Conservation (phyloP, 2,329 filamentous ascomycete genomes). For the Fusarium sororula region DNA sequence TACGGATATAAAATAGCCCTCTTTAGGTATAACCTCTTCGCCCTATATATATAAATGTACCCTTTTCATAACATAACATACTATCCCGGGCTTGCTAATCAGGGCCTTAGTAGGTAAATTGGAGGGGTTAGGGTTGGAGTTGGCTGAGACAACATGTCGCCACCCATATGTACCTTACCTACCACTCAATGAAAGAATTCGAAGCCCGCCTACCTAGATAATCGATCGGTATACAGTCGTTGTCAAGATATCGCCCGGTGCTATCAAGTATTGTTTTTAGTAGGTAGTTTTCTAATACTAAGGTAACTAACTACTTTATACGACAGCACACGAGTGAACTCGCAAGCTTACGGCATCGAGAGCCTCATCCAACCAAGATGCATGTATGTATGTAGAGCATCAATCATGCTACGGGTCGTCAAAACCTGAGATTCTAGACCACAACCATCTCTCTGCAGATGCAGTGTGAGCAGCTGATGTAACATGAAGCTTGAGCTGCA, state of each 20-base stretch:
- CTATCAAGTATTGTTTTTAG: background rate
- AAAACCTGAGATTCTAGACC: background rate
- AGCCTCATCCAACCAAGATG: background rate
- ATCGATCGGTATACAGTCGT: background rate
- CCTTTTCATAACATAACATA: no score
- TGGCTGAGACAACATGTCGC: slow-evolving; percentile 9
- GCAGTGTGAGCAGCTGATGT: slow-evolving; percentile 4
- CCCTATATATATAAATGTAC: no score
- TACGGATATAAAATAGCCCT: no score
- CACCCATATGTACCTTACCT: background rate
- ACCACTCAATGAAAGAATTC: background rate
- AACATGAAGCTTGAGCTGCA: slow-evolving; percentile 8
- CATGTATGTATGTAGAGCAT: background rate
- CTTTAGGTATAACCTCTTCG: no score
- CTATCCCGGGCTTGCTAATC: no score
- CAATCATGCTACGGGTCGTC: background rate
- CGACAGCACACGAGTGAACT: background rate
- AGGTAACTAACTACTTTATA: background rate
- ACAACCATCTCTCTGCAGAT: background rate
- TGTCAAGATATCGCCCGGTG: background rate
- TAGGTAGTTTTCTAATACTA: background rate
- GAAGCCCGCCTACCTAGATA: background rate
- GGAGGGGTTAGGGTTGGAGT: slow-evolving; percentile 3
- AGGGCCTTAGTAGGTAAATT: background rate
- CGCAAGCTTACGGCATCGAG: background rate